These are phyloP conservation scores for Penicillium canescens DNA, from an alignment of 495 filamentous ascomycete genomes.

Conservation along the genomic window DNA sequence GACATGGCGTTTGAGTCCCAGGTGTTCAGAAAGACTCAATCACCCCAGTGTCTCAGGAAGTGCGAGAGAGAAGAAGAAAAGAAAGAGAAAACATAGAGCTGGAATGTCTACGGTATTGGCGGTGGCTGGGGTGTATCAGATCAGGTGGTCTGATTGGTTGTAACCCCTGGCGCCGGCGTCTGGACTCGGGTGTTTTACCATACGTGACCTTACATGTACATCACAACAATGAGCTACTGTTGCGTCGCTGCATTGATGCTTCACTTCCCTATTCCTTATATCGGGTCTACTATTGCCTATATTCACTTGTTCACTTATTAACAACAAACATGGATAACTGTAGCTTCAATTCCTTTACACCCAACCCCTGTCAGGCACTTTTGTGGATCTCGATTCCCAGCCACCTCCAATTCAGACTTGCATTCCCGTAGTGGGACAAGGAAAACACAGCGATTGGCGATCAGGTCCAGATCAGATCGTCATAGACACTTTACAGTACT, in stretches of 20 bases:
- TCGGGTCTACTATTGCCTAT: conserved; percentile 1
- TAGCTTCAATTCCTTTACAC: background rate
- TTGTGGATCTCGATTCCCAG: conserved; percentile 28
- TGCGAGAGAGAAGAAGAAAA: conserved; percentile 11
- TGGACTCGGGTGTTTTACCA: conserved; percentile 14
- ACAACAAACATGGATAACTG: too few relatives aligned
- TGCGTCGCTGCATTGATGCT: background rate
- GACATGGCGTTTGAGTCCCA: conserved; percentile 25
- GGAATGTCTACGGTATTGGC: conserved; percentile 28
- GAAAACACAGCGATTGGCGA: conserved; percentile 19
- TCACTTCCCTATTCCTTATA: background rate
- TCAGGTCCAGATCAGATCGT: conserved; percentile 20
- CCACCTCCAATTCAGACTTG: conserved; percentile 24
- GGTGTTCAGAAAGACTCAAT: background rate
- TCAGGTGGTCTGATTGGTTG: conserved; percentile 14
- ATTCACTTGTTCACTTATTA: background rate
- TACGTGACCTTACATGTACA: conserved; percentile 3
- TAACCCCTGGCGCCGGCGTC: conserved; percentile 21
- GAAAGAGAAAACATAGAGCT: conserved; percentile 14
- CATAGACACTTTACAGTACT: conserved; percentile 11
- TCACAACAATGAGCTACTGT: background rate
- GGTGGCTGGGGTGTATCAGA: conserved; percentile 25
- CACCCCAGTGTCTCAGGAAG: conserved; percentile 8
- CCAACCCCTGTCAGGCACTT: conserved; percentile 17
- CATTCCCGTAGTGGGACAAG: conserved; percentile 19